These are phyloP conservation scores for Ensete ventricosum DNA, from an alignment of 176 grass and related monocot species.

Conservation along the genomic window DNA sequence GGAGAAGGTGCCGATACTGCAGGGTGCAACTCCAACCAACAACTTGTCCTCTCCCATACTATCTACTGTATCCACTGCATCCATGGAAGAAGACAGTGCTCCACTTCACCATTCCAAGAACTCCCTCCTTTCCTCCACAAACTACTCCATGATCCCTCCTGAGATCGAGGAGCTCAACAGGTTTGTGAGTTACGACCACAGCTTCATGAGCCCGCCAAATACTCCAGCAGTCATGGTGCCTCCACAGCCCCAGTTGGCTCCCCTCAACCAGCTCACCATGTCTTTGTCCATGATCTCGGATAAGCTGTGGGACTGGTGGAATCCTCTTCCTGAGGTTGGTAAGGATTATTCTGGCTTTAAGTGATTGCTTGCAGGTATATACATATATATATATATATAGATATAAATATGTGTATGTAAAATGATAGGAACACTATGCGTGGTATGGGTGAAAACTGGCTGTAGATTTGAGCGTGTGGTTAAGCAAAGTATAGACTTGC, in stretches of 20 bases:
- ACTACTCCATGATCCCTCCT: slow-evolving; percentile 32
- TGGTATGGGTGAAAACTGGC: too few species aligned
- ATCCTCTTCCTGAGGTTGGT: slow-evolving; percentile 41
- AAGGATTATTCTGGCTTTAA: slow-evolving; percentile 75
- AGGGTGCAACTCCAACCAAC: background rate
- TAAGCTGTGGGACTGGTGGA: slow-evolving; percentile 88
- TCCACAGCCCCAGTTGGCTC: slow-evolving; percentile 4
- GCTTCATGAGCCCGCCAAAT: slow-evolving; percentile 26
- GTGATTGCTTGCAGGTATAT: slow-evolving; percentile 11
- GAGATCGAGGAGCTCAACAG: slow-evolving; percentile 69
- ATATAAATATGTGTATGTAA: too few species aligned
- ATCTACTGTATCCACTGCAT: slow-evolving; percentile 36
- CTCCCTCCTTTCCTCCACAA: slow-evolving; percentile 29
- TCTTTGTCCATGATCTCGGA: slow-evolving; percentile 55
- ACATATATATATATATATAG: too few species aligned
- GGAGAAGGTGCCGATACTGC: background rate
- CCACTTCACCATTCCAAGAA: background rate
- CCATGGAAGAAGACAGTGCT: slow-evolving; percentile 62
- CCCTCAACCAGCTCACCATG: slow-evolving; percentile 22
- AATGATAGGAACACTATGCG: too few species aligned
- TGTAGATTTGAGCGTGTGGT: too few species aligned
- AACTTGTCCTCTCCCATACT: background rate
- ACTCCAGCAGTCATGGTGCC: slow-evolving; percentile 13
- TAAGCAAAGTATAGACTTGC: too few species aligned
- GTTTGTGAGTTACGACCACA: slow-evolving; percentile 39